Evolutionary conservation across 768 basidiomycete genomes (phyloP).

Genomic region (Termitomyces heimii): DNA sequence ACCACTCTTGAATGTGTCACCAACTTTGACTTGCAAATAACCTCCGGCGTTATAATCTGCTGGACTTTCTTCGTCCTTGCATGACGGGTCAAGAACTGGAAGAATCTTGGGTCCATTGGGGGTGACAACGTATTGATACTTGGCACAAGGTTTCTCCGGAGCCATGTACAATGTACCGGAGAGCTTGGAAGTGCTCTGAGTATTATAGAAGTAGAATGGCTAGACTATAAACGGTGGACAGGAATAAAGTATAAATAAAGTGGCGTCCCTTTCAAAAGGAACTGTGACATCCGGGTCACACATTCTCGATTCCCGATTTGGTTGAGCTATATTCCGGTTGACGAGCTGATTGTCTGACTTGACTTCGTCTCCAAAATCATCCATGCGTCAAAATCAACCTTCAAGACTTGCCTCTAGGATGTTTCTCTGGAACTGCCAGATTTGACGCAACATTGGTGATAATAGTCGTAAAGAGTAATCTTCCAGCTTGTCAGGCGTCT

Average conservation of each 20-base stretch:
- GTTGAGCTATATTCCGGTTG: neutral
- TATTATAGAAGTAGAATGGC: slow-evolving; percentile 8
- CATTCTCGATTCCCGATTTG: neutral
- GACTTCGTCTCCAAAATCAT: neutral
- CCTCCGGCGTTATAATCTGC: slow-evolving; percentile 80
- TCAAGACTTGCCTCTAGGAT: neutral
- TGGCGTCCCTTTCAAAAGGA: slow-evolving; percentile 11
- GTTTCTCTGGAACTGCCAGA: neutral
- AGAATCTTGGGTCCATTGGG: slow-evolving; percentile 62
- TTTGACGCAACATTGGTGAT: neutral
- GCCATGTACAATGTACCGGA: slow-evolving; percentile 44
- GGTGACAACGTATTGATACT: slow-evolving; percentile 73
- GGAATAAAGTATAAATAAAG: neutral
- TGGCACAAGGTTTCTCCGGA: slow-evolving; percentile 58
- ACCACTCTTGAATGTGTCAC: slow-evolving; percentile 77
- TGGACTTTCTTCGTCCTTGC: slow-evolving; percentile 79
- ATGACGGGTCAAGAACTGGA: slow-evolving; percentile 57
- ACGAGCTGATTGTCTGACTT: neutral
- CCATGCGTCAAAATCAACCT: neutral
- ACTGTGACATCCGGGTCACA: slow-evolving; percentile 13
- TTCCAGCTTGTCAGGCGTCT: slow-evolving; percentile 16
- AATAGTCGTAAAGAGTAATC: neutral
- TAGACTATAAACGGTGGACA: neutral
- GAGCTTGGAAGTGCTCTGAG: slow-evolving; percentile 6
- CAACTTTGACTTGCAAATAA: slow-evolving; percentile 75